Percentiles rank a stretch among this genome's conserved stretches.
Conservation (phyloP, 2,329 filamentous ascomycete species). For the Venturia nashicola region DNA sequence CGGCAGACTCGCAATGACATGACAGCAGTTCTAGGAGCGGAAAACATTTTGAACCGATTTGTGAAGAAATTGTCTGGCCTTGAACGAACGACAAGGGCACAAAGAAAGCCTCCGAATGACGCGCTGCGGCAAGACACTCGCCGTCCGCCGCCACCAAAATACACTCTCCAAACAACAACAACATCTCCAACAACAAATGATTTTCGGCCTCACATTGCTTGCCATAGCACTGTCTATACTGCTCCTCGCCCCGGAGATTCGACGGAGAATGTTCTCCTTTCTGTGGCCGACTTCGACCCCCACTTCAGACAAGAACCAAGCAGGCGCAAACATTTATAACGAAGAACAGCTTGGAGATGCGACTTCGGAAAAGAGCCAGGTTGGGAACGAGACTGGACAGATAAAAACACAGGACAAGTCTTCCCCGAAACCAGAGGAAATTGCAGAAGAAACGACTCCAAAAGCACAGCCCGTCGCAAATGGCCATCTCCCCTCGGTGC, state of each 20-base stretch:
- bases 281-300: conserved; percentile 19
- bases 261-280: conserved; percentile 8
- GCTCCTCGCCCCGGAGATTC: not conserved
- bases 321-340: not conserved
- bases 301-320: conserved; percentile 26
- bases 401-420: not conserved
- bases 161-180: not conserved
- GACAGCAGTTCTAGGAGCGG: not conserved
- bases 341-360: not conserved
- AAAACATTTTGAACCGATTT: not conserved
- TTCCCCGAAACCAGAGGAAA: not conserved
- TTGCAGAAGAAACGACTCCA: conserved; percentile 8
- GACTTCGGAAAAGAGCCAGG: not conserved
- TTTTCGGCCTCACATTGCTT: not conserved
- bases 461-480: conserved; percentile 9
- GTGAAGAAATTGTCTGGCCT: not conserved
- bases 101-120: not conserved
- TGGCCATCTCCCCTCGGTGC: conserved; percentile 10
- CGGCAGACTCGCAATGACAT: not conserved
- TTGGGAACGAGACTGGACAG: not conserved
- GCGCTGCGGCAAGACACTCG: not conserved
- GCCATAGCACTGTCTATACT: not conserved
- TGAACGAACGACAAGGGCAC: not conserved
- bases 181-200: not conserved
- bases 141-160: not conserved